Base-by-base conservation (phyloP, 139 green algal species). In the Asterochloris erici region DNA sequence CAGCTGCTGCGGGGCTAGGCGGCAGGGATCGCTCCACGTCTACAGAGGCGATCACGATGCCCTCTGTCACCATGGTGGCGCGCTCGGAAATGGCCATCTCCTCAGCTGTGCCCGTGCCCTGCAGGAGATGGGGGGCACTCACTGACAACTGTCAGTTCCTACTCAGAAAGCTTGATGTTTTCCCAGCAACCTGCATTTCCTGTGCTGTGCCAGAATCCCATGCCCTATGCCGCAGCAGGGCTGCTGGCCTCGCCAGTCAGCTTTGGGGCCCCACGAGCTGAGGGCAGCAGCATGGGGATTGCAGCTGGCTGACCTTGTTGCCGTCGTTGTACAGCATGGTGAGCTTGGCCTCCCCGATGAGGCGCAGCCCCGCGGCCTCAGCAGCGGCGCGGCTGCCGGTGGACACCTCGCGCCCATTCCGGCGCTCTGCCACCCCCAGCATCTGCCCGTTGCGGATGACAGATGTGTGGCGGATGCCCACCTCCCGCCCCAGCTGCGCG, bases 381-480 rank as follows among this genome's bases (percentile, higher is more conserved):
- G 78, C 38, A n/a, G 63, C 27, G 38, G 64, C 24, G 4, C 38
- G 38, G 71, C 73, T 90, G 81, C 91, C 90, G 2, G 81, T 91
- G 12, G 89, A 94, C 12, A 97, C 83, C 14, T 86, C 90, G 26
- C 90, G 91, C 74, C 82, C 75, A 85, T 93, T 98, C 78, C 91
- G 90, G 24, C 92, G 86, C 79, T 95, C 89, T 0, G 75, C 47
- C 23, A 98, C 93, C 14, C 95, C 97, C 73, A 99, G 84, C 94
- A 99, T 98, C 88, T 98, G 90, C 0, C 97, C 97, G 86, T 99
- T 99, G 84, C 92, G 91, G 84, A 99, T 99, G 15, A 99, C 96
- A 0, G 80, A 90, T 14, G 93, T 97, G 86, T 92, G 85, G 54
- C 83, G 79, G 63, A 96, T 86, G 26, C 66, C 79, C 47, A 73